Evolutionary conservation across 805 yeast genomes (phyloP).

Genomic region (Ogataea degrootiae): DNA sequence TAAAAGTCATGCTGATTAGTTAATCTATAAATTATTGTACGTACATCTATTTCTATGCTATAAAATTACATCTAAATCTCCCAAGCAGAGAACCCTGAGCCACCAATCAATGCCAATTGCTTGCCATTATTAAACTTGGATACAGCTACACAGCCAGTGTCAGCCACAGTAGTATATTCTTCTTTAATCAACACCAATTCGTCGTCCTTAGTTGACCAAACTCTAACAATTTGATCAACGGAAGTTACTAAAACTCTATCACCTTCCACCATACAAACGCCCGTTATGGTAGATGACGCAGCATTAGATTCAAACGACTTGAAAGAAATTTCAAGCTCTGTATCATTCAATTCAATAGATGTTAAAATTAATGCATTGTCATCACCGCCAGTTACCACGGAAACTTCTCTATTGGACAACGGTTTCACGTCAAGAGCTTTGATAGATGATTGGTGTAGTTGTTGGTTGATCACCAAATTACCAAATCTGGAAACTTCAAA

Average conservation of each 20-base stretch:
- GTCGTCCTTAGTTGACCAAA: conserved; percentile 49
- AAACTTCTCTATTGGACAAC: conserved; percentile 4
- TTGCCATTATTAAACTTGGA: conserved; percentile 23
- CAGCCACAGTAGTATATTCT: conserved; percentile 78
- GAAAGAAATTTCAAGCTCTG: conserved; percentile 19
- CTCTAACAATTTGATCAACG: conserved; percentile 74
- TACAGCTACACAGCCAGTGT: conserved; percentile 71
- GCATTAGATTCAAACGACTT: conserved; percentile 45
- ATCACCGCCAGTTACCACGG: conserved; percentile 81
- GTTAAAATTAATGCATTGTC: conserved; percentile 67
- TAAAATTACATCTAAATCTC: conserved; percentile 2
- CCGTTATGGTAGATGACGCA: conserved; percentile 84
- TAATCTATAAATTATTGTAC: neutral
- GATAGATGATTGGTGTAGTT: conserved; percentile 81
- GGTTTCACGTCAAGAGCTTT: conserved; percentile 46
- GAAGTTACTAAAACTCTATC: conserved; percentile 54
- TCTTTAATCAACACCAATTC: conserved; percentile 32
- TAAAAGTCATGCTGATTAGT: neutral
- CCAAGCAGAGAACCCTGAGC: conserved; percentile 60
- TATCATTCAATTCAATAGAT: conserved; percentile 23
- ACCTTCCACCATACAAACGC: conserved; percentile 37
- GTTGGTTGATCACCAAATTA: conserved; percentile 36
- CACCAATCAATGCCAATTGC: conserved; percentile 54
- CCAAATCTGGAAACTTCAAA: conserved; percentile 5
- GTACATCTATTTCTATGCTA: neutral